Evolutionary conservation across 2,329 filamentous ascomycete species (phyloP), one percentile per base, ranked within the genome.

Genomic region (Penicillium expansum): DNA sequence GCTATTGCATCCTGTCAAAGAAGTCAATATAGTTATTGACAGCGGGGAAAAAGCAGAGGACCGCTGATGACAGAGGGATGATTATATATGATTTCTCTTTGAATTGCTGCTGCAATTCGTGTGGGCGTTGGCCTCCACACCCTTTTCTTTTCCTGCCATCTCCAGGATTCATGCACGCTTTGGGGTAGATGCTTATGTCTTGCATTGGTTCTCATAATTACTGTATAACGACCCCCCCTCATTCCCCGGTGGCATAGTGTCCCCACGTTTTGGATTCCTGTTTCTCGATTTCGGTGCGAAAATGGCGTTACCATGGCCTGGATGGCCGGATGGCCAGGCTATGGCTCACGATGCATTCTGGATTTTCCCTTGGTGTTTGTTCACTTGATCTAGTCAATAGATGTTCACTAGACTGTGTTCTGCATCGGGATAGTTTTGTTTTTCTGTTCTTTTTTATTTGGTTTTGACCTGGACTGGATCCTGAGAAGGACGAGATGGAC

Each of bases 1-100:
- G 87, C 76, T 96, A 60, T 76, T 97, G 62, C 92, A 97, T 80
- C 92, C 92, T 0, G 83, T 96, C 52, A 97, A 96, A 79, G 83
- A 85, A 52, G 82, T 92, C 5, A 84, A 88, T 41, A 68, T 81
- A 69, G 69, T 79, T n/a, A 74, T 76, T 58, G 74, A 77, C 47
- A 71, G 72, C 24, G 72, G 71, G 20, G 68, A 62, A 43, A 58
- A 62, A 30, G 59, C 63, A 32, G 57, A 67, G 38, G 63, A 67
- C 43, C 59, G 57, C 24, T 66, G 57, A 66, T 38, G 42, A 35
- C 8, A 22, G 45, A 16, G 10, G 20, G 27, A 18, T 13, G 42
- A 22, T 14, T 39, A 48, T 48, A 16, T n/a, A 37, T n/a, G 22
- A 30, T 4, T 43, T 41, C 29, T 35, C 30, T 14, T 8, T 2